A percentile compares a stretch with the other conserved stretches of the same genome.
These are phyloP conservation scores for Xeromyces bisporus DNA, from an alignment of 495 filamentous ascomycete genomes.

Conservation along the genomic window DNA sequence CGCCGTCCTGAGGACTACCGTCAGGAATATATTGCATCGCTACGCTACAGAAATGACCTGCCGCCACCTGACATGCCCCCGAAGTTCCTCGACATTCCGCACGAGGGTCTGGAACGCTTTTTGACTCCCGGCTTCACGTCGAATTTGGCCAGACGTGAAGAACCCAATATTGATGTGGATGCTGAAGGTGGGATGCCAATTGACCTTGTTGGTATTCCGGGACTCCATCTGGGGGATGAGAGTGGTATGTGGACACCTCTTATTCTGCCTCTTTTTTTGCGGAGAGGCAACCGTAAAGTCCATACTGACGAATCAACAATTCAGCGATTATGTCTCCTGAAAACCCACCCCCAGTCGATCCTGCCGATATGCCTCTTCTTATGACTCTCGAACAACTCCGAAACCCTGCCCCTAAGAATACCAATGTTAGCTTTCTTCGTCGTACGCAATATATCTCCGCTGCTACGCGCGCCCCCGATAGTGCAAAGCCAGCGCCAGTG, in stretches of 20 bases:
- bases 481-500: constrained; percentile 20
- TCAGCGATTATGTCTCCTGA: constrained; percentile 68
- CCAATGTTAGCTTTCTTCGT: constrained; percentile 80
- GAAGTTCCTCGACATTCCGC: constrained; percentile 91
- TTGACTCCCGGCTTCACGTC: constrained; percentile 77
- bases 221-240: constrained; percentile 89
- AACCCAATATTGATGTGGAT: constrained; percentile 93
- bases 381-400: constrained; percentile 64
- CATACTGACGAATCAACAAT: background rate
- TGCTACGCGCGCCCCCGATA: constrained; percentile 29
- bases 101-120: constrained; percentile 75
- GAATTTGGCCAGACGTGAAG: constrained; percentile 71
- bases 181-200: constrained; percentile 95
- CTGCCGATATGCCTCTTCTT: constrained; percentile 65
- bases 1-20: constrained; percentile 49
- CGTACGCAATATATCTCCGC: constrained; percentile 92
- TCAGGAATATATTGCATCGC: constrained; percentile 91
- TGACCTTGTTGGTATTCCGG: constrained; percentile 85
- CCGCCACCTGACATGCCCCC: constrained; percentile 86
- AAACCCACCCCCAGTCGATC: constrained; percentile 51
- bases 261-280: background rate
- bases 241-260: constrained; percentile 47
- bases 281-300: background rate
- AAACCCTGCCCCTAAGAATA: constrained; percentile 52
- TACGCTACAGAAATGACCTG: constrained; percentile 86